A percentile compares a stretch with the other conserved stretches of the same genome.
These are phyloP conservation scores for Orbilia ellipsospora DNA, from an alignment of 2,329 filamentous ascomycete genomes.

Conservation along the genomic window DNA sequence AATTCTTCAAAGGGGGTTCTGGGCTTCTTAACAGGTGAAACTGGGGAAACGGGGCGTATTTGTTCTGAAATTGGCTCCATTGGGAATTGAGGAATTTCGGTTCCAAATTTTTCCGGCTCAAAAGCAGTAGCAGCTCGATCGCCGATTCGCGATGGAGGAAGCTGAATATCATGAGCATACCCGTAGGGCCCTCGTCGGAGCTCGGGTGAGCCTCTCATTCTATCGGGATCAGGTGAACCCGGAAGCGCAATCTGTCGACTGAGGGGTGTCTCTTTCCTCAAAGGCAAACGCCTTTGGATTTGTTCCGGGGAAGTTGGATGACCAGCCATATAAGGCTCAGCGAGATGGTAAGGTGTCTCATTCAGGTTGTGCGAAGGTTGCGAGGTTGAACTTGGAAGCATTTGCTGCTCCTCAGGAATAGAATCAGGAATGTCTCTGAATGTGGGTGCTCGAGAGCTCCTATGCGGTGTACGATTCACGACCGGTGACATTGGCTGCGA, in stretches of 20 bases:
- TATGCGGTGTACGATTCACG: conserved; percentile 8
- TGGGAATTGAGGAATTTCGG: conserved; percentile 8
- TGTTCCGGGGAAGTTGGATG: conserved; percentile 43
- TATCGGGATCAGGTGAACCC: conserved; percentile 42
- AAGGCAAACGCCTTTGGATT: conserved; percentile 28
- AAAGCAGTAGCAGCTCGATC: conserved; percentile 42
- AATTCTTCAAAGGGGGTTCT: conserved; percentile 44
- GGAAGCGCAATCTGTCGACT: conserved; percentile 45
- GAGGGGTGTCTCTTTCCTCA: conserved; percentile 48
- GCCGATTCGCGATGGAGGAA: conserved; percentile 45
- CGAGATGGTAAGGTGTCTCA: conserved; percentile 24
- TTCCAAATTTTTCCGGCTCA: conserved; percentile 27
- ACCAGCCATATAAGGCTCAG: conserved; percentile 26
- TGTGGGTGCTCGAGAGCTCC: conserved; percentile 20
- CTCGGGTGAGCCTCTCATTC: conserved; percentile 44
- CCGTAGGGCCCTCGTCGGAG: conserved; percentile 30
- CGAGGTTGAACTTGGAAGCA: conserved; percentile 19
- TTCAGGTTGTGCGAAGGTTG: conserved; percentile 33
- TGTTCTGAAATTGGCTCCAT: neutral
- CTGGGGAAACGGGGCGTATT: conserved; percentile 14
- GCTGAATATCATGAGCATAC: conserved; percentile 46
- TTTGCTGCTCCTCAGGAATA: conserved; percentile 19
- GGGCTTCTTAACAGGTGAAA: conserved; percentile 42
- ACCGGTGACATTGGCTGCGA: conserved; percentile 12
- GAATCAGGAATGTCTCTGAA: conserved; percentile 25